phyloP scores from a whole-genome alignment of 805 yeast species.

The Tetrapisispora arboricola region DNA sequence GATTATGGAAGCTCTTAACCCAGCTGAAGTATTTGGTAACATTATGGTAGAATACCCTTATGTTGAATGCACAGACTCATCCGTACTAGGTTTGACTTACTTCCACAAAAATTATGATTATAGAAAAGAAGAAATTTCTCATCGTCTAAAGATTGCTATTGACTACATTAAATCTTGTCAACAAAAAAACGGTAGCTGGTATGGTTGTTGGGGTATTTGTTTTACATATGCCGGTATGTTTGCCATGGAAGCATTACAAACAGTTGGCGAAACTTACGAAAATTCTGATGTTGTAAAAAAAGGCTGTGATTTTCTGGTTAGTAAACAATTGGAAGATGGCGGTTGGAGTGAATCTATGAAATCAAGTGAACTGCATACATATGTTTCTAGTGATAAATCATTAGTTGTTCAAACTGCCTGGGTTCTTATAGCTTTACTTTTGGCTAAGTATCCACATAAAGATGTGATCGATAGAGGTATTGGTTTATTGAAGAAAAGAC shows the following conservation, averaged over 20 bases:
- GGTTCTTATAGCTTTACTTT: constrained; percentile 73
- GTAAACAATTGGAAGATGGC: constrained; percentile 75
- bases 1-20: constrained; percentile 66
- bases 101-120: constrained; percentile 61
- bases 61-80: constrained; percentile 95
- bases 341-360: constrained; percentile 98
- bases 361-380: constrained; percentile 70
- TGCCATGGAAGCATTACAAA: constrained; percentile 82
- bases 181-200: constrained; percentile 85
- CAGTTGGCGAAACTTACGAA: constrained; percentile 53
- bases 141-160: constrained; percentile 67
- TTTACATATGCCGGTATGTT: constrained; percentile 95
- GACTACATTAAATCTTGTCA: constrained; percentile 62
- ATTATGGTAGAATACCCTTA: constrained; percentile 98
- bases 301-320: constrained; percentile 79
- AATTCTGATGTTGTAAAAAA: constrained; percentile 51
- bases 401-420: constrained; percentile 86
- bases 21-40: constrained; percentile 96
- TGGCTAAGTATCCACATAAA: constrained; percentile 71
- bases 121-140: constrained; percentile 50
- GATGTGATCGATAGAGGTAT: constrained; percentile 56
- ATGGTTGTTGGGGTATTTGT: constrained; percentile 98
- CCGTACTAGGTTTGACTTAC: constrained; percentile 77
- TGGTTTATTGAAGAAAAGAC: constrained; percentile 51
- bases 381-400: constrained; percentile 54